Evolutionary conservation across 257 asterid genomes (phyloP).

Genomic region (Galeopsis tetrahit): DNA sequence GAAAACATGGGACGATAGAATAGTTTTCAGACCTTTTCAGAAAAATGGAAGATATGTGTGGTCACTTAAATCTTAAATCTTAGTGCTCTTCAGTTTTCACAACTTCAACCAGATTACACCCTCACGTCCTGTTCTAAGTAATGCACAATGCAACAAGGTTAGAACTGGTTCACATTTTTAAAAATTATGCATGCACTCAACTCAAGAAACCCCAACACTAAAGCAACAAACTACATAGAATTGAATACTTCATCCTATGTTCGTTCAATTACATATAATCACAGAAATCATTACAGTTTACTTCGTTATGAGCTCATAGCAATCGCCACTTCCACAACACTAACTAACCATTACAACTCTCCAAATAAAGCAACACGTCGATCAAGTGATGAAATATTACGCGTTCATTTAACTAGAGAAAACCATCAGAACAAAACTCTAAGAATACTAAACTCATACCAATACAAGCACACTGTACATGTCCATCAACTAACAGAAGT

Average conservation of each 20-base stretch:
- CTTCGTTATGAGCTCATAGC: neutral
- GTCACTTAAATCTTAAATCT: constrained; percentile 32
- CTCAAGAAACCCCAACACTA: neutral
- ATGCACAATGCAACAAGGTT: constrained; percentile 20
- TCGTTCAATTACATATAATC: neutral
- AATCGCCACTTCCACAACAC: constrained; percentile 19
- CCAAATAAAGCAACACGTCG: constrained; percentile 2
- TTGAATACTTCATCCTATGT: neutral
- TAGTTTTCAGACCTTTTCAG: constrained; percentile 16
- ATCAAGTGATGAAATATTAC: constrained; percentile 1
- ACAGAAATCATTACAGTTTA: neutral
- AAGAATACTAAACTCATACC: neutral
- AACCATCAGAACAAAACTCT: constrained; percentile 13
- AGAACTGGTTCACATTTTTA: constrained; percentile 16
- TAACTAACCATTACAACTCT: constrained; percentile 19
- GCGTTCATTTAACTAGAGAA: neutral
- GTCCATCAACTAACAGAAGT: constrained; percentile 12
- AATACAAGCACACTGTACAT: constrained; percentile 9
- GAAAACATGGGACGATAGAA: constrained; percentile 54
- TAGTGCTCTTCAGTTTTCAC: constrained; percentile 18
- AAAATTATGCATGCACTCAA: neutral
- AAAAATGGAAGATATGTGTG: neutral
- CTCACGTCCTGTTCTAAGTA: constrained; percentile 36
- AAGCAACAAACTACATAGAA: constrained; percentile 24
- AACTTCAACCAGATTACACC: constrained; percentile 34